A percentile compares a stretch with the other conserved stretches of the same genome.
These are phyloP conservation scores for Porpolomopsis calyptriformis DNA, from an alignment of 768 basidiomycete species.

Conservation along the genomic window DNA sequence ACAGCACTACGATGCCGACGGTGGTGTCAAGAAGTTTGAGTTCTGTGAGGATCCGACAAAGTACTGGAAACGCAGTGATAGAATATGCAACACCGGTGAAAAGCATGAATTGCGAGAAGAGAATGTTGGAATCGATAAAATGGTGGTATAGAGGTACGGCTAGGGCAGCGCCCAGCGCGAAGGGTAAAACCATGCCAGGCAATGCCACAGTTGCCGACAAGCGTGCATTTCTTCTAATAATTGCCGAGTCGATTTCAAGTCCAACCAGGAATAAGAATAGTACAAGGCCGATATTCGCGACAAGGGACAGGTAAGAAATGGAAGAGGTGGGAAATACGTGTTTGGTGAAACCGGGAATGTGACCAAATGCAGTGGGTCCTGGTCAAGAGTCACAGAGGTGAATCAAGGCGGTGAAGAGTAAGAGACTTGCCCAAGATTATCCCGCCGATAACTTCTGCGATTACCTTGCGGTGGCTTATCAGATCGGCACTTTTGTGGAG, in stretches of 20 bases:
- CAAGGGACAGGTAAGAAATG: constrained; percentile 68
- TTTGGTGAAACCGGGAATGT: constrained; percentile 55
- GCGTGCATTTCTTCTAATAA: constrained; percentile 71
- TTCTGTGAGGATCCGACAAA: constrained; percentile 83
- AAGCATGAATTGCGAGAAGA: constrained; percentile 87
- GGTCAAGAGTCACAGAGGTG: constrained; percentile 3
- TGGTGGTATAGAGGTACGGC: constrained; percentile 56
- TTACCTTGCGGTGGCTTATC: constrained; percentile 30
- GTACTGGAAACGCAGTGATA: constrained; percentile 78
- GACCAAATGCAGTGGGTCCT: constrained; percentile 44
- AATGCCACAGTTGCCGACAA: constrained; percentile 60
- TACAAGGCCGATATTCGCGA: constrained; percentile 81
- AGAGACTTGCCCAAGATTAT: constrained; percentile 60
- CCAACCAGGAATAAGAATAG: constrained; percentile 91
- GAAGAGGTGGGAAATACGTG: constrained; percentile 74
- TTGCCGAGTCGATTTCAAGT: constrained; percentile 71
- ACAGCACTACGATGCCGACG: constrained; percentile 87
- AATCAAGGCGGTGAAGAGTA: not conserved
- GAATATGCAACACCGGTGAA: constrained; percentile 89
- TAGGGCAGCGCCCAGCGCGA: constrained; percentile 67
- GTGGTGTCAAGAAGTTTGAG: constrained; percentile 85
- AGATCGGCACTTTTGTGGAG: not conserved
- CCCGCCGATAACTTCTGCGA: constrained; percentile 77
- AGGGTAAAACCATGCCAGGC: constrained; percentile 81
- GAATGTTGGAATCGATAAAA: constrained; percentile 57